phyloP scores from a whole-genome alignment of 495 filamentous ascomycete genomes.

The Neurospora sp. region DNA sequence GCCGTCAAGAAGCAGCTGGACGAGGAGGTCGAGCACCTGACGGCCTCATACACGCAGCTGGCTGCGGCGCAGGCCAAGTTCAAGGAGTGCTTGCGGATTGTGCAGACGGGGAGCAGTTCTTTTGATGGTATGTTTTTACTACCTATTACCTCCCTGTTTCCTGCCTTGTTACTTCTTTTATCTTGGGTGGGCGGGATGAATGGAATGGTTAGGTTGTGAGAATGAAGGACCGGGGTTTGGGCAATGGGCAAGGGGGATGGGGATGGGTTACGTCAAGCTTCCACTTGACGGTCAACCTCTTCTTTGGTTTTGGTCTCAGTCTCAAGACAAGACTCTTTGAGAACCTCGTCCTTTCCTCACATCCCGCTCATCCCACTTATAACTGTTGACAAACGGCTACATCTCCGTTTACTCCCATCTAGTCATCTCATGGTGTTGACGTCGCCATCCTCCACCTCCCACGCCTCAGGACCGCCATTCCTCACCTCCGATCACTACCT shows the following conservation, averaged over 20 bases:
- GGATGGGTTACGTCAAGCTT: background rate
- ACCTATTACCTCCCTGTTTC: no score
- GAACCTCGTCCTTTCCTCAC: background rate
- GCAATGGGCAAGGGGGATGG: background rate
- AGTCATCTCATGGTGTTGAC: background rate
- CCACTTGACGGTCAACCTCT: background rate
- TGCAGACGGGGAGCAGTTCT: slow-evolving; percentile 46
- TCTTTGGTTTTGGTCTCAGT: background rate
- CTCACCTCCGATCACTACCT: background rate
- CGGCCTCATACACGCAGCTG: slow-evolving; percentile 76
- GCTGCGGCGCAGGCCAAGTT: slow-evolving; percentile 86
- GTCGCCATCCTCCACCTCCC: background rate
- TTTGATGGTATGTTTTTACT: slow-evolving; percentile 29
- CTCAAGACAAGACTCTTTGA: background rate
- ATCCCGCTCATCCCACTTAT: background rate
- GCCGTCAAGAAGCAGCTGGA: slow-evolving; percentile 89
- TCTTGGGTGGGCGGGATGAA: no score
- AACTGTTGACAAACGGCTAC: background rate
- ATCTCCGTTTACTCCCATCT: background rate
- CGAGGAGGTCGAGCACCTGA: slow-evolving; percentile 88
- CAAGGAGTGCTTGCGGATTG: slow-evolving; percentile 70
- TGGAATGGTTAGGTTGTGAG: background rate
- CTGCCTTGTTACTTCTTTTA: no score
- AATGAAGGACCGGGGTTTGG: background rate
- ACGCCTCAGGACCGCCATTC: background rate